Evolutionary conservation across 352 stramenopile species (phyloP), one percentile per base, ranked within the genome.

Genomic region (Thraustochytrium striatum): DNA sequence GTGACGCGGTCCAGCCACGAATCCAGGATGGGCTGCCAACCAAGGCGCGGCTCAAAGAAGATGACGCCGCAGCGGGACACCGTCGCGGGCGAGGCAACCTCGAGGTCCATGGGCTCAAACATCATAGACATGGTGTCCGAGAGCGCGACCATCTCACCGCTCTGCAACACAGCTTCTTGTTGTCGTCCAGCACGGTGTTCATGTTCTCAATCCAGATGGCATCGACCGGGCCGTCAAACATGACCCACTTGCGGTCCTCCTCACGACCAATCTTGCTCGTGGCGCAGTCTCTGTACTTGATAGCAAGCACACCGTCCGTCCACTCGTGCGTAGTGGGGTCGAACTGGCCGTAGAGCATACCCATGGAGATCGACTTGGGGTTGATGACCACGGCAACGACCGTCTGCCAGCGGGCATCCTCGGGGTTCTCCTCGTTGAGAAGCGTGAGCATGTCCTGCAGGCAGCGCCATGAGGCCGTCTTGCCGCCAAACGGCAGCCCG

Each of bases 201-300:
- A 97, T 97, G 84, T 97, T 97, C 82, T 97, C 93, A 83, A 97
- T 97, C 93, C 93, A 97, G 82, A 97, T 96, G 2, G 93, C 92
- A 85, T 97, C 93, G 0, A 97, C 93, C 0, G 93, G 93, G 0
- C 93, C 93, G 69, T 97, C 92, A 81, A 97, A 97, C 52, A 97
- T 91, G 52, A 97, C 90, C 92, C 92, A 97, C 81, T 97, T 97
- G 41, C 91, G 88, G 72, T 83, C 79, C 35, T 43, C 30, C 28
- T 73, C 55, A 19, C 70, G 89, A 0, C 85, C 81, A 36, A 85
- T 93, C 47, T 90, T 94, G 68, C 91, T 89, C 25, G 87, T 86
- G 19, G 93, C 93, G 35, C 90, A 95, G 72, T 96, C 91, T 38
- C 94, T 88, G 81, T 97, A 98, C 19, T 94, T 94, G 57, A 92